phyloP scores from a whole-genome alignment of 306 rosid genomes.

The Rubus parviflorus region DNA sequence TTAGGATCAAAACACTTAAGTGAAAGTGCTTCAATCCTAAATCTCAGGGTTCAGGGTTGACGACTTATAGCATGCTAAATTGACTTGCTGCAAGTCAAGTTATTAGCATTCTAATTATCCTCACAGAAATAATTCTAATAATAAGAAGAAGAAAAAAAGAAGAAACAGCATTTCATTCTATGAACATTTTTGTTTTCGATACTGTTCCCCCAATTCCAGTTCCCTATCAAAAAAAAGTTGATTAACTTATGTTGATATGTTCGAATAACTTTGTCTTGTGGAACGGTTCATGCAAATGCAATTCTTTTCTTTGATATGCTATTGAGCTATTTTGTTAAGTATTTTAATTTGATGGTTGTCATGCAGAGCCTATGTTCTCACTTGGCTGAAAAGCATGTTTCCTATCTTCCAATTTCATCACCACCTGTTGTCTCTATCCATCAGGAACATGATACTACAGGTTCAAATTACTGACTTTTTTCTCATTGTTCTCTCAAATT shows the following conservation, averaged over 20 bases:
- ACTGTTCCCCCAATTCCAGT: not conserved
- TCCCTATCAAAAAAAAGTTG: not conserved
- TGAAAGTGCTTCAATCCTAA: not conserved
- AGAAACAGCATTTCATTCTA: not conserved
- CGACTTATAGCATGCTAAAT: not conserved
- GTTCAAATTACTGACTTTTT: conserved; percentile 37
- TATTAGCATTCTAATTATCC: not conserved
- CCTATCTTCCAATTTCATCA: conserved; percentile 56
- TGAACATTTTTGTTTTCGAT: too few species aligned
- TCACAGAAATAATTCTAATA: not conserved
- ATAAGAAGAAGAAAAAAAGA: not conserved
- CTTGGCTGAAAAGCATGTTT: conserved; percentile 56
- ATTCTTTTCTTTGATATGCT: not conserved
- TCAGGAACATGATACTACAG: conserved; percentile 42
- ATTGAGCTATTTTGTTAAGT: not conserved
- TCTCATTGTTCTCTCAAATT: conserved; percentile 6
- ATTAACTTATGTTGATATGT: not conserved
- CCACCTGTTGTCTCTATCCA: conserved; percentile 61
- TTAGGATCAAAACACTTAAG: not conserved
- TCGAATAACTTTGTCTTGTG: not conserved
- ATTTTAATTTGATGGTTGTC: conserved; percentile 22
- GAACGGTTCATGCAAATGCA: not conserved
- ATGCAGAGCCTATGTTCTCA: conserved; percentile 55
- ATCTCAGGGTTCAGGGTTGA: not conserved
- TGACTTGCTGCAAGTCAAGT: not conserved